These are phyloP conservation scores for Starmerella gropengiesseri DNA, from an alignment of 805 yeast species.

Conservation along the genomic window DNA sequence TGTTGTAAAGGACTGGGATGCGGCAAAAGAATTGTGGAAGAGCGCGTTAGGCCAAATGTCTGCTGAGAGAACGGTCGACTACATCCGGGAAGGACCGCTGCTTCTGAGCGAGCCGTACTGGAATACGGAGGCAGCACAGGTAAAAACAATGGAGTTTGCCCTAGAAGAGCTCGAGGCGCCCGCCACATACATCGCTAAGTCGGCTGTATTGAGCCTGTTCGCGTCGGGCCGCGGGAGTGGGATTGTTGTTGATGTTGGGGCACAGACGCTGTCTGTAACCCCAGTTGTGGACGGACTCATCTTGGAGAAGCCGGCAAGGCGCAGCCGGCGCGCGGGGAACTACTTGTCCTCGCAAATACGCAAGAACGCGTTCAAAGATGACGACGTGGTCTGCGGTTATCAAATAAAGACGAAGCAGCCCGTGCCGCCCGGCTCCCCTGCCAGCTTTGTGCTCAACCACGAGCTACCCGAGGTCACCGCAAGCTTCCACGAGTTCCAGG, in stretches of 20 bases:
- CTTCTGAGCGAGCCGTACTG: conserved; percentile 80
- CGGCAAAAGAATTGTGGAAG: conserved; percentile 62
- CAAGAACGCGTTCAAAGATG: conserved; percentile 31
- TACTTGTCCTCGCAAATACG: conserved; percentile 43
- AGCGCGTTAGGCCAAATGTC: conserved; percentile 46
- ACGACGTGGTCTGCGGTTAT: conserved; percentile 39
- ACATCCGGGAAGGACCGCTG: conserved; percentile 56
- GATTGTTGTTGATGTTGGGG: conserved; percentile 77
- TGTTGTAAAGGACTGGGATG: conserved; percentile 62
- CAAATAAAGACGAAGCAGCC: conserved; percentile 38
- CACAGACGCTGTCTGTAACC: conserved; percentile 62
- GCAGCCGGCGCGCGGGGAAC: conserved; percentile 61
- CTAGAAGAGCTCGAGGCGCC: conserved; percentile 63
- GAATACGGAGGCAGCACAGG: conserved; percentile 59
- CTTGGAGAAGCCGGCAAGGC: conserved; percentile 44
- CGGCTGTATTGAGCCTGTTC: conserved; percentile 81
- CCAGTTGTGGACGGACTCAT: conserved; percentile 25
- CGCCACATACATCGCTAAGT: conserved; percentile 68
- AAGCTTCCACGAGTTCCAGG: conserved; percentile 48
- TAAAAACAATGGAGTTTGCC: conserved; percentile 57
- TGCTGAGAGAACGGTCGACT: conserved; percentile 14
- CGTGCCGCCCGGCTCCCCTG: conserved; percentile 30
- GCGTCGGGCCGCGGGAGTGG: conserved; percentile 83
- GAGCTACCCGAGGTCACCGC: conserved; percentile 30
- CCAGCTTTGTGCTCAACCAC: conserved; percentile 25